Conservation (phyloP, 805 yeast genomes). For the Candida bentonensis region DNA sequence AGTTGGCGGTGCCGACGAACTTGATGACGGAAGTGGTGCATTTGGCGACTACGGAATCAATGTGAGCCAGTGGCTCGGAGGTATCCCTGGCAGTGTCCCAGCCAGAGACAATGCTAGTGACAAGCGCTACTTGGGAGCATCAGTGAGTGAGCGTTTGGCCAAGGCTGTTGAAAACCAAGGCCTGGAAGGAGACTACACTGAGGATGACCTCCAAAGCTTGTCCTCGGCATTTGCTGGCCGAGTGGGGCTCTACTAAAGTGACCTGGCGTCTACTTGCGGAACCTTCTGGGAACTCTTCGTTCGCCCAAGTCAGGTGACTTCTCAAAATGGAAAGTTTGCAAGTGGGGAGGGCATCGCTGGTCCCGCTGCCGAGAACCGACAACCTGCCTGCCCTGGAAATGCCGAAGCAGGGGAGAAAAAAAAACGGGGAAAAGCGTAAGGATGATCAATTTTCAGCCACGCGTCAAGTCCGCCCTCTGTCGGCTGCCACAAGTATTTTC, state of each 20-base stretch:
- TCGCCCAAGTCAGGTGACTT: too few species aligned
- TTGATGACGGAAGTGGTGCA: slow-evolving; percentile 11
- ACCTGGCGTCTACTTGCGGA: too few species aligned
- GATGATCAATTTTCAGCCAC: too few species aligned
- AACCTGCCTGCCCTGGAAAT: too few species aligned
- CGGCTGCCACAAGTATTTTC: too few species aligned
- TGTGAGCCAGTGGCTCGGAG: slow-evolving; percentile 3
- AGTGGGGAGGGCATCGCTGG: too few species aligned
- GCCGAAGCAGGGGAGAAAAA: too few species aligned
- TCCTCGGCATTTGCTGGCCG: slow-evolving; percentile 12
- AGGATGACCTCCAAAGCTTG: slow-evolving; percentile 14
- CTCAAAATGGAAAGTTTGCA: too few species aligned
- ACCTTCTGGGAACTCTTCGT: too few species aligned
- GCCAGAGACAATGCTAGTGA: neutral
- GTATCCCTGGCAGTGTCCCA: slow-evolving; percentile 13
- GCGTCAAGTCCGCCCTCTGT: too few species aligned
- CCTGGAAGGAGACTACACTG: slow-evolving; percentile 18
- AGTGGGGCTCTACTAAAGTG: slow-evolving; percentile 11
- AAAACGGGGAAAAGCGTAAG: too few species aligned
- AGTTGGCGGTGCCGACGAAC: slow-evolving; percentile 2
- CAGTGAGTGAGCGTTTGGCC: slow-evolving; percentile 13
- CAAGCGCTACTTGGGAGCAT: slow-evolving; percentile 8
- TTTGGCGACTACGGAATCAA: slow-evolving; percentile 6
- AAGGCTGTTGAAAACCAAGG: slow-evolving; percentile 9
- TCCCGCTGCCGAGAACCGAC: too few species aligned